phyloP scores from a whole-genome alignment of 2,329 filamentous ascomycete genomes.

The Apiospora saccharicola region DNA sequence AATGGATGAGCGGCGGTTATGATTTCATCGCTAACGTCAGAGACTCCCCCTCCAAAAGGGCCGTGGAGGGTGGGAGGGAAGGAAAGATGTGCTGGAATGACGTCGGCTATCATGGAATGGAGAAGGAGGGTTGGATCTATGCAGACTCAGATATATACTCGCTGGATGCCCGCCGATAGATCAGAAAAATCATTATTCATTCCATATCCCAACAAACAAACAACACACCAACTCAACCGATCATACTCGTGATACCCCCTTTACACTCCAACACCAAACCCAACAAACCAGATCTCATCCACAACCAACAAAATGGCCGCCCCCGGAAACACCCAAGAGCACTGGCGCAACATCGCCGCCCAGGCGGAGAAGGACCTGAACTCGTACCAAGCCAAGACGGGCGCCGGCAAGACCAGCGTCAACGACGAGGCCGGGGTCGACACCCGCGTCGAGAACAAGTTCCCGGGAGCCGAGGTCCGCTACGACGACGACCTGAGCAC shows the following conservation, averaged over 20 bases:
- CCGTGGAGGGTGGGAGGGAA: not conserved
- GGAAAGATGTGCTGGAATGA: not conserved
- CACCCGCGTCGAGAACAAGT: conserved; percentile 50
- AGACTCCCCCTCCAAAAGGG: not conserved
- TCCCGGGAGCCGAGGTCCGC: conserved; percentile 49
- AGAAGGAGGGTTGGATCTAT: not conserved
- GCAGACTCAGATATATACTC: not conserved
- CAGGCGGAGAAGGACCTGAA: conserved; percentile 57
- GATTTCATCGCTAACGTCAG: conserved; percentile 5
- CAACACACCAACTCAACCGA: not conserved
- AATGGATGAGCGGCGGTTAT: not conserved
- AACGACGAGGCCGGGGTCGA: conserved; percentile 53
- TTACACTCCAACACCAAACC: not conserved
- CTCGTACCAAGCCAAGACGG: conserved; percentile 56
- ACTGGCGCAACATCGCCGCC: conserved; percentile 52
- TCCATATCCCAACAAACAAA: not conserved
- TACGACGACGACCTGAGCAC: conserved; percentile 54
- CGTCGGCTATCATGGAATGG: too few relatives aligned
- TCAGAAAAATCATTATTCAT: not conserved
- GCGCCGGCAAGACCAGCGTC: conserved; percentile 46
- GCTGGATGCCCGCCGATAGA: not conserved
- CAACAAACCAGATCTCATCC: not conserved
- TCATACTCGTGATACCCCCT: not conserved
- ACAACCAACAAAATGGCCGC: conserved; percentile 38
- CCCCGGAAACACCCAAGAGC: conserved; percentile 34